Evolutionary conservation across 2,329 filamentous ascomycete species (phyloP), one percentile per base, ranked within the genome.

Genomic region (Talaromyces sp.): DNA sequence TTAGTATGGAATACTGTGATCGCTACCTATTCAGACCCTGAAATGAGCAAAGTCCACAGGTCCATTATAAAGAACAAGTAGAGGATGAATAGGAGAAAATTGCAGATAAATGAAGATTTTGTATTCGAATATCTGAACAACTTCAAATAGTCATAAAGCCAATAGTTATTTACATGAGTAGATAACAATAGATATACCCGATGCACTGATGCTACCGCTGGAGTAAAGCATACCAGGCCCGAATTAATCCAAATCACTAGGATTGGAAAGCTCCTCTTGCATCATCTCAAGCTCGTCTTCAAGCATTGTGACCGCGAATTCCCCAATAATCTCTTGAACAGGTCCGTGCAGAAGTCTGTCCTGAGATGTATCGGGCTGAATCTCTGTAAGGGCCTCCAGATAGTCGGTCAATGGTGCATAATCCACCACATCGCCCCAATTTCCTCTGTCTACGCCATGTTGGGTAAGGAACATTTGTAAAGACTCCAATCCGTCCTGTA

Each of bases 401-500:
- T 74, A 76, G 29, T 71, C 66, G 3, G 63, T 65, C 29, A 76
- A 40, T 1, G 71, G 68, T 16, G 63, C 65, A 43, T 65, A 66
- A 44, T 75, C 70, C 13, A 68, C 54, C 5, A 70, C 67, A 1
- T 69, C 68, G 7, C 66, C 67, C 74, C 74, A 76, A 40, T 76
- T 76, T 2, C 73, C 74, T 5, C 70, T 68, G 48, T 76, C 74
- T 27, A 76, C 66, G 4, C 74, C 74, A 41, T 75, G 66, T 39
- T 72, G 65, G 19, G 61, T 58, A 14, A 76, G 55, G 46, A 74
- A 76, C 11, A 62, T 66, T 17, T 66, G 64, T n/a, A 76, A 55
- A 7, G 62, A 60, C 16, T 67, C 63, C 41, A 75, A 51, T 2
- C 72, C 73, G 37, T 69, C 62, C 13, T 61, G 63, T 7, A 70